Evolutionary conservation across 2,329 filamentous ascomycete genomes (phyloP), one percentile per base, ranked within the genome.

Genomic region (Botryotinia narcissicola): DNA sequence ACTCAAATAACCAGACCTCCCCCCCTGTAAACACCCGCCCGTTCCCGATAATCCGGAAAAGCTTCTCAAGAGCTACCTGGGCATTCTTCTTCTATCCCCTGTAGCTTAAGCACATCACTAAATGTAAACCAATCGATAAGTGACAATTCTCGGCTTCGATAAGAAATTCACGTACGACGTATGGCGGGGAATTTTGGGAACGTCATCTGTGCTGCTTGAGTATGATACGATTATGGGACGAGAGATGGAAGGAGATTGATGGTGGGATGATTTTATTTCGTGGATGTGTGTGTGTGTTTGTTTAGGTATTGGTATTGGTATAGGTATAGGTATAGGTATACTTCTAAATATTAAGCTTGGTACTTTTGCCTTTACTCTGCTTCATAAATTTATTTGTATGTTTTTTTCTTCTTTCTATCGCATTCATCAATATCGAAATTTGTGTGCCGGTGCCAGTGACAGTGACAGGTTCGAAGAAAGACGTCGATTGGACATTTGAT

Each of bases 241-340:
- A 51, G 44, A 25, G 61, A 37, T n/a, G 42, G 29, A 8, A 51
- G 7, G 32, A 22, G 8, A 37, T 54, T 14, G 63, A 51, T 40
- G 6, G 48, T 37, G 40, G 46, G 9, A 29, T 44, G n/a, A 67
- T 35, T 46, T 51, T 22, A n/a, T n/a, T 44, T 48, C 8, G 12
- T 14, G 32, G 8, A 32, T 29, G n/a, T 37, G 37, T 37, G 37
- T 37, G 37, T 37, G 7, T 29, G 16, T 32, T 29, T 32, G 16
- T 32, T 1, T 32, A 18, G 32, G n/a, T n/a, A n/a, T n/a, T n/a
- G 1, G 0, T 51, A 12, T 0, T 1, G 35, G 35, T 35, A 37
- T 37, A 37, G 37, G 8, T 9, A 9, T 37, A 37, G 35, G 35
- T 35, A 37, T 46, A 46, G 6, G 25, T 63, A 32, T 46, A 64